A percentile compares a stretch with the other conserved stretches of the same genome.
Evolutionary conservation across 768 basidiomycete species (phyloP).

Genomic region (Brasilioporus rufonigricans): DNA sequence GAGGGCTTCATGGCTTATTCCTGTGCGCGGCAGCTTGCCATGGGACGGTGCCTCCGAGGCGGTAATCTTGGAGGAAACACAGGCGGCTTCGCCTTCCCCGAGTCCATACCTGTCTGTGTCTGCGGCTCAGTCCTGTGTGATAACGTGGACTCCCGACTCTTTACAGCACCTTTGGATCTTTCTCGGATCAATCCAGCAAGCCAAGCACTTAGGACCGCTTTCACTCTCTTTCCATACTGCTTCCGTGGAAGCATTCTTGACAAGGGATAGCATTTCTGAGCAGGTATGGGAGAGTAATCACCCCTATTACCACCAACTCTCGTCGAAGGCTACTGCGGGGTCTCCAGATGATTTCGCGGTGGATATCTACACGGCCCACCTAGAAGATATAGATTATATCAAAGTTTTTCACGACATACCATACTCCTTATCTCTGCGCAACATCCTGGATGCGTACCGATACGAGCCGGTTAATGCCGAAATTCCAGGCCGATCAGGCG

Average conservation of each 20-base stretch:
- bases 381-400: conserved; percentile 47
- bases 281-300: conserved; percentile 25
- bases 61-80: conserved; percentile 34
- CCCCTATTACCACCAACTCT: conserved; percentile 19
- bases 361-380: conserved; percentile 17
- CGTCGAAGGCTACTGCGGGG: conserved; percentile 8
- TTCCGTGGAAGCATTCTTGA: conserved; percentile 8
- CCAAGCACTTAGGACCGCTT: conserved; percentile 41
- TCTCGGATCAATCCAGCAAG: conserved; percentile 39
- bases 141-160: conserved; percentile 48
- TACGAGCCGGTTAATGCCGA: conserved; percentile 25
- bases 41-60: conserved; percentile 47
- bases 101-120: conserved; percentile 18
- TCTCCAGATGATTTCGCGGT: conserved; percentile 9
- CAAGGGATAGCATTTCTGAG: conserved; percentile 15
- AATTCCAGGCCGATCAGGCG: conserved; percentile 23
- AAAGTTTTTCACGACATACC: conserved; percentile 58
- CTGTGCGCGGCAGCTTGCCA: conserved; percentile 51
- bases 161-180: conserved; percentile 50
- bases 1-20: conserved; percentile 57
- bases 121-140: conserved; percentile 20
- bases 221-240: conserved; percentile 49
- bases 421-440: conserved; percentile 48
- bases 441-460: conserved; percentile 50
- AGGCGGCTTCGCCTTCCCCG: conserved; percentile 15